Percentiles rank a stretch among this genome's conserved stretches.
These are phyloP conservation scores for Penicillium canescens DNA, from an alignment of 495 filamentous ascomycete genomes.

Conservation along the genomic window DNA sequence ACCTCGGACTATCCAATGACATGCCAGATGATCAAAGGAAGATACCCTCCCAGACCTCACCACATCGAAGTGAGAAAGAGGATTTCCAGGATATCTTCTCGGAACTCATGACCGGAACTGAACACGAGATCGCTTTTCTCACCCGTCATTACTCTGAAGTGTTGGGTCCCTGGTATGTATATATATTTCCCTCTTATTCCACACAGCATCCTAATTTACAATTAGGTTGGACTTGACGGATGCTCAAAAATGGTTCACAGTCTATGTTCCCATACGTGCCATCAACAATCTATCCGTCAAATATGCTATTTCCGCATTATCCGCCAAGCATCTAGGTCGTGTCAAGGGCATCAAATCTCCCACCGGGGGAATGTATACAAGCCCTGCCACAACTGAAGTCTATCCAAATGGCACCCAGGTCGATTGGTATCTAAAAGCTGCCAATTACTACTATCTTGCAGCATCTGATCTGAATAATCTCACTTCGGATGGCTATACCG, in stretches of 20 bases:
- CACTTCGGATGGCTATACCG: conserved; percentile 33
- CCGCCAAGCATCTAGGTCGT: conserved; percentile 43
- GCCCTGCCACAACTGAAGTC: conserved; percentile 35
- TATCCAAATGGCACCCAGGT: conserved; percentile 39
- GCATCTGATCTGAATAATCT: conserved; percentile 28
- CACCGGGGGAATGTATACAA: conserved; percentile 27
- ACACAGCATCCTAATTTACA: conserved; percentile 5
- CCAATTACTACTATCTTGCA: conserved; percentile 44
- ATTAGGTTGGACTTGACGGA: conserved; percentile 43
- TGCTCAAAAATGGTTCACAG: conserved; percentile 37
- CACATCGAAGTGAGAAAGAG: conserved; percentile 34
- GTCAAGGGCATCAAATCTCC: conserved; percentile 34
- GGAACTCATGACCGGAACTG: conserved; percentile 41
- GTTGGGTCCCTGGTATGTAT: conserved; percentile 38
- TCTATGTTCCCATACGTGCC: conserved; percentile 40
- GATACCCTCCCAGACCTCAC: conserved; percentile 18
- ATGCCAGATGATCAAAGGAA: conserved; percentile 9
- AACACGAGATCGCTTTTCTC: conserved; percentile 43
- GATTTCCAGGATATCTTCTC: conserved; percentile 44
- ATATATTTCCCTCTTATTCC: not conserved
- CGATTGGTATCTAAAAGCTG: conserved; percentile 45
- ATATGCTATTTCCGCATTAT: conserved; percentile 38
- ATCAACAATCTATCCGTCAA: conserved; percentile 33
- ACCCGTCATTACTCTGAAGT: conserved; percentile 37
- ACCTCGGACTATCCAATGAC: conserved; percentile 1